A percentile compares a stretch with the other conserved stretches of the same genome.
phyloP scores from a whole-genome alignment of 225 moss, liverwort and hornwort genomes.

The Marchantia polymorpha region DNA sequence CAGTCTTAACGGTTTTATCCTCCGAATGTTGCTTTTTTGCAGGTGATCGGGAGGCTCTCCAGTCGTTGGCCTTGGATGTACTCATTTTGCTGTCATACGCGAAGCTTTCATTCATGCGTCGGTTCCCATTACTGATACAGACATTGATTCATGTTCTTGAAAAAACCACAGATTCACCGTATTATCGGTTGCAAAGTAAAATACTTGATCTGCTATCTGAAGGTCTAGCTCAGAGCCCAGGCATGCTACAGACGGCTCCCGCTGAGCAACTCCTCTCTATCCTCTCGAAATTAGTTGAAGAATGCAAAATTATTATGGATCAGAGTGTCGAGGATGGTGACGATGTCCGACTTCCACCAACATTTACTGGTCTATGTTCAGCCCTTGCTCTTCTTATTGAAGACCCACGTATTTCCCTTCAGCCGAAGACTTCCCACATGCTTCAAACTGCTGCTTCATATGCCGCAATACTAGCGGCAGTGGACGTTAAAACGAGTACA shows the following conservation, averaged over 20 bases:
- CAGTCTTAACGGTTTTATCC: not conserved
- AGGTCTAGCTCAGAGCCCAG: slow-evolving; percentile 47
- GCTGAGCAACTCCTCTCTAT: slow-evolving; percentile 56
- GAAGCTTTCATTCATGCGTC: slow-evolving; percentile 43
- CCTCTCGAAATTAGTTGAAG: slow-evolving; percentile 51
- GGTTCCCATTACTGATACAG: slow-evolving; percentile 67
- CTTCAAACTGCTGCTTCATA: slow-evolving; percentile 49
- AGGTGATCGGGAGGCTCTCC: slow-evolving; percentile 54
- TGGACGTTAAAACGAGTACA: slow-evolving; percentile 39
- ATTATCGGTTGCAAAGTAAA: slow-evolving; percentile 50
- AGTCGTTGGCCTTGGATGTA: slow-evolving; percentile 56
- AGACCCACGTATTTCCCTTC: slow-evolving; percentile 52
- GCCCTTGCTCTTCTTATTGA: slow-evolving; percentile 53
- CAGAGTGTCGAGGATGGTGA: slow-evolving; percentile 40
- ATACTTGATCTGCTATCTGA: slow-evolving; percentile 48
- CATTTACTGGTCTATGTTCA: slow-evolving; percentile 56
- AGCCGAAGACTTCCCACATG: slow-evolving; percentile 43
- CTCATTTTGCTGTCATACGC: slow-evolving; percentile 55
- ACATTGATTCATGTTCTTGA: slow-evolving; percentile 62
- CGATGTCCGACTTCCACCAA: slow-evolving; percentile 48
- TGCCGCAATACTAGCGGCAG: slow-evolving; percentile 47
- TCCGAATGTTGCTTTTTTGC: slow-evolving; percentile 32
- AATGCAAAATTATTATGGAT: slow-evolving; percentile 36
- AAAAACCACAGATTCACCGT: slow-evolving; percentile 51
- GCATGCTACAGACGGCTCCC: slow-evolving; percentile 40